Base-by-base conservation (phyloP, 768 basidiomycete genomes). In the Boletellus sp. region DNA sequence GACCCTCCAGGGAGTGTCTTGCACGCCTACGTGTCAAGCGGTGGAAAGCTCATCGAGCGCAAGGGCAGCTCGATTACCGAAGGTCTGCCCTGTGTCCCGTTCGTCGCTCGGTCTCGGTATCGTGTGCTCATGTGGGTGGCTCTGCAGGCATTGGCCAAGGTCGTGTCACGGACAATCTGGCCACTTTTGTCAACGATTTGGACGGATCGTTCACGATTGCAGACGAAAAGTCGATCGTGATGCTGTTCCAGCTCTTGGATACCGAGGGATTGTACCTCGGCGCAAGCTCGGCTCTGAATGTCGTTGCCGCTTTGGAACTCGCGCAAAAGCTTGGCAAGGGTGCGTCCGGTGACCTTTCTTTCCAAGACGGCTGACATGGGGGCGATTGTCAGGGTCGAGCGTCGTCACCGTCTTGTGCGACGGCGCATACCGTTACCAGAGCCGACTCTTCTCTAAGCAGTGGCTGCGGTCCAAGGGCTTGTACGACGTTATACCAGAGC, bases 391-490 rank as follows among this genome's bases (percentile, higher is more conserved):
- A 93, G 90, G 89, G 32, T 86, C 87, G 19, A 90, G 78, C 15
- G 76, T 98, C 24, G 93, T 84, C 2, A 99, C 96, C 5, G 78
- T 97, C 45, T 71, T 99, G 34, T 91, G 88, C 67, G 96, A 99
- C 64, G 96, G 95, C 7, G 96, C 96, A 39, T 95, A 98, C 63
- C 81, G 96, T 63, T 96, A 99, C 64, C 96, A 98, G 72, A 94
- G 90, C 53, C 80, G 96, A 11, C 73, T 99, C 32, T 99, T 99
- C 74, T 96, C 94, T 15, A 88, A 88, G 66, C 80, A 82, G 58
- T 99, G 96, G 96, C 72, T 99, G 41, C 74, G 83, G 63, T 73
- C 78, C 32, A 98, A 98, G 66, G 84, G 78, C 0, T 73, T 99
- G 43, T 76, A 79, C 36, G 73, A 78, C 31, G 84, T 85, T 20